phyloP scores from a whole-genome alignment of 2,329 filamentous ascomycete species.

The Aspergillus ochraceoroseus region DNA sequence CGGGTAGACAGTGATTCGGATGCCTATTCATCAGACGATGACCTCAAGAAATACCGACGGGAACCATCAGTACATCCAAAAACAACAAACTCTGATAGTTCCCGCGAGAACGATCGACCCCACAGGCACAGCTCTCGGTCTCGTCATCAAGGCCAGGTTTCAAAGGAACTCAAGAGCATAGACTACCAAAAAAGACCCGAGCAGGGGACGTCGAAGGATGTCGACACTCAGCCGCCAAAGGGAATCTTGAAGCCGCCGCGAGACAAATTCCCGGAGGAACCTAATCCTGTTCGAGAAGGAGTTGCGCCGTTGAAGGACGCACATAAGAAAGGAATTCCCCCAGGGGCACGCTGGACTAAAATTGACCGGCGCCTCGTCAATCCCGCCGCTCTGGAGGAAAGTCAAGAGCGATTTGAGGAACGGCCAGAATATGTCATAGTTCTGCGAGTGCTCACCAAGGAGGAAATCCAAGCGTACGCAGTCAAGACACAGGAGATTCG shows the following conservation, averaged over 20 bases:
- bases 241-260: slow-evolving; percentile 82
- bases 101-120: slow-evolving; percentile 25
- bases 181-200: slow-evolving; percentile 28
- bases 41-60: slow-evolving; percentile 30
- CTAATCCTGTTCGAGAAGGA: slow-evolving; percentile 76
- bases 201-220: slow-evolving; percentile 45
- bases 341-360: slow-evolving; percentile 86
- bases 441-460: slow-evolving; percentile 75
- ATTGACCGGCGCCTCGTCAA: slow-evolving; percentile 85
- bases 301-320: slow-evolving; percentile 92
- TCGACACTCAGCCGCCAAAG: slow-evolving; percentile 64
- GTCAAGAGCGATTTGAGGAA: slow-evolving; percentile 88
- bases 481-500: slow-evolving; percentile 74
- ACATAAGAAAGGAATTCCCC: slow-evolving; percentile 64
- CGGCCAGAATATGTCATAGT: slow-evolving; percentile 93
- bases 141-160: slow-evolving; percentile 18
- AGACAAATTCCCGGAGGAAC: slow-evolving; percentile 78
- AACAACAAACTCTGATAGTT: slow-evolving; percentile 26
- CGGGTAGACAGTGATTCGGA: slow-evolving; percentile 28
- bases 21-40: slow-evolving; percentile 32
- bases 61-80: slow-evolving; percentile 27
- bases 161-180: slow-evolving; percentile 20
- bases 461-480: slow-evolving; percentile 85
- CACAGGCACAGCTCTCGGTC: slow-evolving; percentile 25
- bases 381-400: slow-evolving; percentile 75